Evolutionary conservation across 1,284 basidiomycete genomes (phyloP), one percentile per base, ranked within the genome.

Genomic region (Entoloma clypeatum): DNA sequence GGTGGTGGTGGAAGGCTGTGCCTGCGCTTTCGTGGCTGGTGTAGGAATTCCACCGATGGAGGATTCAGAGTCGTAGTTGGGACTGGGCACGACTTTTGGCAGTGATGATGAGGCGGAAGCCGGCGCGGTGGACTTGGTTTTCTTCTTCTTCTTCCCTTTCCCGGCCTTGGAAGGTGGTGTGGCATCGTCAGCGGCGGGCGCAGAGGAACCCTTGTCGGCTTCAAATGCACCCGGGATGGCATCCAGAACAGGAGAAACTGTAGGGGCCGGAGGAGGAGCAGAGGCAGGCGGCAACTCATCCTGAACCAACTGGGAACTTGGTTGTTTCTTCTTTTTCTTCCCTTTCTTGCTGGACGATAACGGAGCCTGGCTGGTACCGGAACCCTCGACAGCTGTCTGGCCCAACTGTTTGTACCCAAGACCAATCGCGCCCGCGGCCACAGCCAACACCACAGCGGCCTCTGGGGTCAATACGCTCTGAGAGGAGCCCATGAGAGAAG

Each of bases 221-320:
- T 63, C 57, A 50, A 73, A 75, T 35, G 57, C 63, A 2, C 73
- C 75, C 9, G 76, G 75, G n/a, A 78, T 59, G 38, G 64, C 62
- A 7, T 61, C 51, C n/a, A 72, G 63, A 46, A 65, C 65, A 7
- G 63, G 43, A 14, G 66, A 64, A 41, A 67, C 64, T 50, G 50
- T 52, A 21, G 63, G 58, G 45, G 54, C 45, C 38, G 44, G 45
- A 44, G 50, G 24, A 34, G 37, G 27, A 44, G n/a, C n/a, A n/a
- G n/a, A n/a, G n/a, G 34, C n/a, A 47, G 31, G 45, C 16, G 28
- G 37, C 11, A 17, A 3, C 4, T 43, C 36, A 4, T 24, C 4
- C 4, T 17, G 3, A 22, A 40, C 7, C 24, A 33, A 16, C 3
- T 27, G 0, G 3, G 26, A 9, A 6, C 32, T 14, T 14, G 36